Conservation (phyloP, 805 yeast species). For the Saitoella complicata region DNA sequence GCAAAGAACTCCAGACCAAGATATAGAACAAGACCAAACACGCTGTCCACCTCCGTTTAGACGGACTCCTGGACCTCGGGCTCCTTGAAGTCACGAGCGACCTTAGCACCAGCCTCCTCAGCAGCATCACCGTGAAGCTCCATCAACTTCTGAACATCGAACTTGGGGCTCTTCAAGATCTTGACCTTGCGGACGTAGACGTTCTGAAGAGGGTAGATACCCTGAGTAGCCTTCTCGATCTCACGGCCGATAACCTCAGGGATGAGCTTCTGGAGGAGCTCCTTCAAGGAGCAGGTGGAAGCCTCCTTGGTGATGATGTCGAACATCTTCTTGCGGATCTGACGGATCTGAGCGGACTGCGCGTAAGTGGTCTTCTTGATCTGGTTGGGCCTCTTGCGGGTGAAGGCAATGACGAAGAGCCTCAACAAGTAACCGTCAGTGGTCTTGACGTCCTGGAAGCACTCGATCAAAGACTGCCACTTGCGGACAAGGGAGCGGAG, state of each 20-base stretch:
- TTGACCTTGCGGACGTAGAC: slow-evolving; percentile 98
- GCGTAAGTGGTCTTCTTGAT: slow-evolving; percentile 96
- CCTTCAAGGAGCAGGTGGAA: slow-evolving; percentile 84
- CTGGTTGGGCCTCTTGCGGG: slow-evolving; percentile 94
- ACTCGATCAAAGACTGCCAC: slow-evolving; percentile 98
- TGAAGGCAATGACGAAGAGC: slow-evolving; percentile 94
- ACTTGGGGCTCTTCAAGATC: slow-evolving; percentile 96
- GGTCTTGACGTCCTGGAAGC: slow-evolving; percentile 95
- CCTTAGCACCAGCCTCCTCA: slow-evolving; percentile 97
- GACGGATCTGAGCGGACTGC: slow-evolving; percentile 93
- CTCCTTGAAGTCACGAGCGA: slow-evolving; percentile 90
- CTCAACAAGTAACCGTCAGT: slow-evolving; percentile 94
- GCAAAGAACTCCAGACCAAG: slow-evolving; percentile 3
- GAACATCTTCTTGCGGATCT: slow-evolving; percentile 88
- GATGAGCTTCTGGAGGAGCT: slow-evolving; percentile 89
- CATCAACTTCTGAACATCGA: slow-evolving; percentile 90
- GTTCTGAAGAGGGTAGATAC: slow-evolving; percentile 94
- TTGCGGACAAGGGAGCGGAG: slow-evolving; percentile 94
- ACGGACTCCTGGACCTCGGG: slow-evolving; percentile 86
- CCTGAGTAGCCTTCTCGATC: slow-evolving; percentile 88
- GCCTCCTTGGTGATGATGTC: slow-evolving; percentile 96
- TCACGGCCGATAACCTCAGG: slow-evolving; percentile 99
- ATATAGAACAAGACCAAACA: slow-evolving; percentile 1
- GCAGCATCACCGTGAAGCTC: slow-evolving; percentile 94
- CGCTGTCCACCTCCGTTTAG: slow-evolving; percentile 28